These are phyloP conservation scores for Auricularia auricula-judae DNA, from an alignment of 768 basidiomycete genomes.

Conservation along the genomic window DNA sequence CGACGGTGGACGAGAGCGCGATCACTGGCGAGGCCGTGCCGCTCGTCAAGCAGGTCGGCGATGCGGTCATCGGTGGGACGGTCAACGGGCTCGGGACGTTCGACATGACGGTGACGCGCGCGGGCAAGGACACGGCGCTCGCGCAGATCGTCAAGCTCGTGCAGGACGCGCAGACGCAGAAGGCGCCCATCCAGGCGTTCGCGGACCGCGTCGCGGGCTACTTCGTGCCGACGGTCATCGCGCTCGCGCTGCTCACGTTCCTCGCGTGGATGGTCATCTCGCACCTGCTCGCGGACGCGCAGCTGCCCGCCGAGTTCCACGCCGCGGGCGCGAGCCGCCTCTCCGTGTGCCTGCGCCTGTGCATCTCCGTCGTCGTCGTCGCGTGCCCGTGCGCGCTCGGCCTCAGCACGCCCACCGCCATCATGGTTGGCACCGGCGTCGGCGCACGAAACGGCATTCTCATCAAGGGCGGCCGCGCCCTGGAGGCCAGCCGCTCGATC, in stretches of 20 bases:
- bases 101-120: slow-evolving; percentile 90
- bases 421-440: slow-evolving; percentile 98
- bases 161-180: slow-evolving; percentile 95
- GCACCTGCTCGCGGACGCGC: slow-evolving; percentile 38
- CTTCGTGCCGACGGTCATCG: slow-evolving; percentile 88
- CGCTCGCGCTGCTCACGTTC: slow-evolving; percentile 74
- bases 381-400: slow-evolving; percentile 98
- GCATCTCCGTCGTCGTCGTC: slow-evolving; percentile 95
- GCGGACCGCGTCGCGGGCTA: slow-evolving; percentile 90
- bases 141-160: slow-evolving; percentile 95
- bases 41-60: slow-evolving; percentile 72
- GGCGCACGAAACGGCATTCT: slow-evolving; percentile 95
- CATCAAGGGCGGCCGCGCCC: slow-evolving; percentile 92
- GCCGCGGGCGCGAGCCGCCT: slow-evolving; percentile 73
- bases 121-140: slow-evolving; percentile 92
- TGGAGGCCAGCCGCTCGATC: slow-evolving; percentile 82
- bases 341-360: slow-evolving; percentile 89
- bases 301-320: slow-evolving; percentile 77
- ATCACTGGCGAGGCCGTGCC: slow-evolving; percentile 92
- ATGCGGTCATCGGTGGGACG: slow-evolving; percentile 89
- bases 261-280: slow-evolving; percentile 72
- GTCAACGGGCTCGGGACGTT: slow-evolving; percentile 96
- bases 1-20: slow-evolving; percentile 90
- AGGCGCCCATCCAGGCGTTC: slow-evolving; percentile 96
- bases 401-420: slow-evolving; percentile 91